A percentile compares a stretch with the other conserved stretches of the same genome.
phyloP scores from a whole-genome alignment of 306 rosid genomes.

The Parietaria judaica region DNA sequence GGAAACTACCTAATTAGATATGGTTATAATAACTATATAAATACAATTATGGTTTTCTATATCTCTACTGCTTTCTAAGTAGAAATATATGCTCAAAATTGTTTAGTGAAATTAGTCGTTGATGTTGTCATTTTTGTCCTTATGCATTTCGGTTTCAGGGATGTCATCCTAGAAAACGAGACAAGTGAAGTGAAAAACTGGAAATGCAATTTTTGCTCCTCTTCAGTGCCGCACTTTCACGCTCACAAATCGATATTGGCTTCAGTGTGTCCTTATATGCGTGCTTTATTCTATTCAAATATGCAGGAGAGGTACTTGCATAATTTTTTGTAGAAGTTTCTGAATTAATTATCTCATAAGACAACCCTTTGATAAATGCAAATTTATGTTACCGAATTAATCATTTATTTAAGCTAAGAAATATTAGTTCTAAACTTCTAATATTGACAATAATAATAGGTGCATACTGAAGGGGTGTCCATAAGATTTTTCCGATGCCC shows the following conservation, averaged over 20 bases:
- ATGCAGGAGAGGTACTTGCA: slow-evolving; percentile 75
- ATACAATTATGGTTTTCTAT: too few species aligned
- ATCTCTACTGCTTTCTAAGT: too few species aligned
- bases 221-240: slow-evolving; percentile 59
- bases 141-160: slow-evolving; percentile 42
- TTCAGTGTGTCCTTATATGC: slow-evolving; percentile 64
- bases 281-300: slow-evolving; percentile 68
- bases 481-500: too few species aligned
- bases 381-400: too few species aligned
- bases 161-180: slow-evolving; percentile 63
- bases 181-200: slow-evolving; percentile 36
- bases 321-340: not conserved
- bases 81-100: not conserved
- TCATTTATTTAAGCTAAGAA: too few species aligned
- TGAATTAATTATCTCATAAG: too few species aligned
- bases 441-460: too few species aligned
- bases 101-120: slow-evolving; percentile 9
- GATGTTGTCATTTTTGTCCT: slow-evolving; percentile 9
- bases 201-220: slow-evolving; percentile 55
- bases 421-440: too few species aligned
- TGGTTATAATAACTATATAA: too few species aligned
- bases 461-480: too few species aligned
- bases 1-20: too few species aligned
- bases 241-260: slow-evolving; percentile 74
- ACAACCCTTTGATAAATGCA: too few species aligned